Conservation (phyloP, 2,329 filamentous ascomycete species). For the Hypoxylon sp. region DNA sequence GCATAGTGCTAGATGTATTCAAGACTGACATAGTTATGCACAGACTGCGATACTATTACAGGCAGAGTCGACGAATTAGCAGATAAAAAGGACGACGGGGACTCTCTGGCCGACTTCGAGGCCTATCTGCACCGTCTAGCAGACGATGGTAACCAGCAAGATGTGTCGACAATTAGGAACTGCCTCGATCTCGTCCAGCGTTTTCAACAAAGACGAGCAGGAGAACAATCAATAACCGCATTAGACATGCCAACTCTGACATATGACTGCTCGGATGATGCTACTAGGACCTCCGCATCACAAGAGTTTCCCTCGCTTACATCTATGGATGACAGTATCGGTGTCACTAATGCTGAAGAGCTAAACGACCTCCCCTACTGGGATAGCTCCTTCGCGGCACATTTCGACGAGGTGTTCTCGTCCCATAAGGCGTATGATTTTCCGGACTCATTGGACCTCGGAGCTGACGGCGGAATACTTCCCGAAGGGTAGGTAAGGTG, state of each 20-base stretch:
- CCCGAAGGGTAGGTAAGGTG: slow-evolving; percentile 6
- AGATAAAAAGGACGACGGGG: not conserved
- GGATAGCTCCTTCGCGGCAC: slow-evolving; percentile 13
- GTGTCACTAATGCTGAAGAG: not conserved
- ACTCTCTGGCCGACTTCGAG: slow-evolving; percentile 21
- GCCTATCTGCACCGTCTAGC: slow-evolving; percentile 10
- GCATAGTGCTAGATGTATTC: not conserved
- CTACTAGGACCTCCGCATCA: slow-evolving; percentile 1
- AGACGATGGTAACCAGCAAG: not conserved
- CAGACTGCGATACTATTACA: slow-evolving; percentile 17
- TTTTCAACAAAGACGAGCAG: slow-evolving; percentile 4
- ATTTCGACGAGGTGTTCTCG: slow-evolving; percentile 12
- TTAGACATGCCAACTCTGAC: slow-evolving; percentile 2
- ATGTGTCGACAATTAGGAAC: slow-evolving; percentile 6
- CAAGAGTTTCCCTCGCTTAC: slow-evolving; percentile 9
- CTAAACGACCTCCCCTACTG: not conserved
- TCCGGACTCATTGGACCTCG: not conserved
- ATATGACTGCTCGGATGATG: slow-evolving; percentile 7
- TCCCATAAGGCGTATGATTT: not conserved
- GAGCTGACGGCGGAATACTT: not conserved
- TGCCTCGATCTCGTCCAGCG: slow-evolving; percentile 19
- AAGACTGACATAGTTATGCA: not conserved
- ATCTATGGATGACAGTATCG: not conserved
- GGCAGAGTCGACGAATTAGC: not conserved
- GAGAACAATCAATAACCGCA: not conserved